A percentile compares a stretch with the other conserved stretches of the same genome.
phyloP scores from a whole-genome alignment of 75 land plant species.

The Sequoiadendron giganteum region DNA sequence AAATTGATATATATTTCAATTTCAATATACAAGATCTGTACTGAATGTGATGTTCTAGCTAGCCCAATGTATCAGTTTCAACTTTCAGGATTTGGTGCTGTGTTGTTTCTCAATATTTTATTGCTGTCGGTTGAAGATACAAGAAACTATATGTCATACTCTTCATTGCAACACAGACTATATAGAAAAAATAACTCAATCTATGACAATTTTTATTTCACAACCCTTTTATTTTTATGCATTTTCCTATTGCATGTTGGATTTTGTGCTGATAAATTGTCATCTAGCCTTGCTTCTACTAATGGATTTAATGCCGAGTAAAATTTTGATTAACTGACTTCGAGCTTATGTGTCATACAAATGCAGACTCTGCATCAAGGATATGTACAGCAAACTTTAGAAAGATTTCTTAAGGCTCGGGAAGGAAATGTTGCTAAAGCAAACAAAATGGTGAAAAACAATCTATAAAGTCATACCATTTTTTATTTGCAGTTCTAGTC shows the following conservation, averaged over 20 bases:
- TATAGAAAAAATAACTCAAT: background rate
- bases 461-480: background rate
- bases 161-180: background rate
- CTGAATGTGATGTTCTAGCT: background rate
- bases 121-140: background rate
- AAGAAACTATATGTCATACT: background rate
- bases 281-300: background rate
- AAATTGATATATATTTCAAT: too few species aligned
- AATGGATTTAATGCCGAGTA: background rate
- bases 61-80: background rate
- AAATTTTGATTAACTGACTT: background rate
- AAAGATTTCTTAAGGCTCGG: conserved; percentile 85
- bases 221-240: background rate
- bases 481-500: background rate
- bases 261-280: background rate
- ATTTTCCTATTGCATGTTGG: background rate
- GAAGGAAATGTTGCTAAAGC: conserved; percentile 90
- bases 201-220: background rate
- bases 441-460: conserved; percentile 73
- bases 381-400: conserved; percentile 50
- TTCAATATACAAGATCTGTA: background rate
- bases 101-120: too few species aligned
- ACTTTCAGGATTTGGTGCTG: too few species aligned
- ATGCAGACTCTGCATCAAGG: conserved; percentile 86
- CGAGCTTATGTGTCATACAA: background rate